Conservation (phyloP, 73 alveolate genomes). For the Stentor coeruleus region DNA sequence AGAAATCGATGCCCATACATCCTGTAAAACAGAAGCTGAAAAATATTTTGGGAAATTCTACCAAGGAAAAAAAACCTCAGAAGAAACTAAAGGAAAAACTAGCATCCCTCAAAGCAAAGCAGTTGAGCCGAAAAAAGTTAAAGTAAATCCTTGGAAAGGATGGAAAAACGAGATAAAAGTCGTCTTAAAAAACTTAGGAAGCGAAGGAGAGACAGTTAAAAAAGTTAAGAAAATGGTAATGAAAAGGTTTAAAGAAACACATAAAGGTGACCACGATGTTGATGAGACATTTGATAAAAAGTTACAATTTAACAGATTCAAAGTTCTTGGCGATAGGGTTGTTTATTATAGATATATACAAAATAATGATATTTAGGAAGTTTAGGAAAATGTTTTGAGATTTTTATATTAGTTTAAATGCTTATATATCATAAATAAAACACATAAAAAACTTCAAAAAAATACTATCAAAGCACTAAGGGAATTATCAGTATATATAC, state of each 20-base stretch:
- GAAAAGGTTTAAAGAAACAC: neutral
- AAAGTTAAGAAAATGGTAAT: neutral
- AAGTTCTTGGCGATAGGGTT: slow-evolving; percentile 8
- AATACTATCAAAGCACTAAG: too few species aligned
- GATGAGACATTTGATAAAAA: neutral
- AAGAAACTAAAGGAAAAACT: too few species aligned
- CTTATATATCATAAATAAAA: too few species aligned
- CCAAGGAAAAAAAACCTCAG: slow-evolving; percentile 37
- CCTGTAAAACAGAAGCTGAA: slow-evolving; percentile 79
- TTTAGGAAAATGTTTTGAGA: too few species aligned
- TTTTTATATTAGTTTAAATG: too few species aligned
- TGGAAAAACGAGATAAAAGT: slow-evolving; percentile 6
- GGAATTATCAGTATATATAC: too few species aligned
- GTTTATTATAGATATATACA: slow-evolving; percentile 24
- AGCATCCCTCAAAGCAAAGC: too few species aligned
- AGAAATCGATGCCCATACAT: slow-evolving; percentile 77
- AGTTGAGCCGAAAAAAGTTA: neutral
- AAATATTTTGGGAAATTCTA: slow-evolving; percentile 61
- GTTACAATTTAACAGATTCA: neutral
- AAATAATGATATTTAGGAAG: too few species aligned
- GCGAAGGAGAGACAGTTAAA: too few species aligned
- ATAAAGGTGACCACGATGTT: neutral
- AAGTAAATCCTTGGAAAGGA: slow-evolving; percentile 22
- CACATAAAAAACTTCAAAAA: too few species aligned
- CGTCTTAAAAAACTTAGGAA: too few species aligned